Evolutionary conservation across 1,284 basidiomycete species (phyloP).

Genomic region (Meripilus lineatus): DNA sequence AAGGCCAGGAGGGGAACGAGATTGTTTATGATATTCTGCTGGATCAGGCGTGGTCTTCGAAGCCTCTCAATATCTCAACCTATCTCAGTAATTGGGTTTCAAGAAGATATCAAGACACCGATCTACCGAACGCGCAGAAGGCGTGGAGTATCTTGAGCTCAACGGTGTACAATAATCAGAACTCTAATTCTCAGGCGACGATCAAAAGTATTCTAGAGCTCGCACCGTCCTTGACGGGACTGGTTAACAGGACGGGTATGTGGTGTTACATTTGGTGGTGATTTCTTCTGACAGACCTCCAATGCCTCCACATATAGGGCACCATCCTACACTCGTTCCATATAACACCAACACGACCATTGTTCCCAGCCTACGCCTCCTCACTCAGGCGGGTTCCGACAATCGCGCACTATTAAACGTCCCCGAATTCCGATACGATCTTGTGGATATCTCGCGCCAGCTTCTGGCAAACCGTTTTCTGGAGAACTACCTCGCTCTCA

Average conservation of each 20-base stretch:
- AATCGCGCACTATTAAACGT: slow-evolving; percentile 18
- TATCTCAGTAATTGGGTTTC: slow-evolving; percentile 33
- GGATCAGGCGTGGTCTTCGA: slow-evolving; percentile 37
- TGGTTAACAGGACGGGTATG: slow-evolving; percentile 26
- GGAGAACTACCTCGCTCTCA: slow-evolving; percentile 28
- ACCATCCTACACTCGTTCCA: slow-evolving; percentile 31
- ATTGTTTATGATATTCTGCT: slow-evolving; percentile 39
- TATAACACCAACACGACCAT: slow-evolving; percentile 36
- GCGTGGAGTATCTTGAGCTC: slow-evolving; percentile 36
- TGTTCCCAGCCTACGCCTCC: slow-evolving; percentile 30
- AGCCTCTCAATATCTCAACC: slow-evolving; percentile 24
- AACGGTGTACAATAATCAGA: slow-evolving; percentile 36
- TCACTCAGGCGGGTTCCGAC: slow-evolving; percentile 26
- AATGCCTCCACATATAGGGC: slow-evolving; percentile 15
- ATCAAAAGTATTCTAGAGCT: slow-evolving; percentile 39
- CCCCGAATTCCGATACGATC: slow-evolving; percentile 36
- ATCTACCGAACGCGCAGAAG: slow-evolving; percentile 18
- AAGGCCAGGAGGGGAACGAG: slow-evolving; percentile 42
- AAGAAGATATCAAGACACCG: slow-evolving; percentile 30
- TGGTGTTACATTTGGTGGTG: background rate
- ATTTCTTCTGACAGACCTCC: background rate
- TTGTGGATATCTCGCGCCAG: slow-evolving; percentile 39
- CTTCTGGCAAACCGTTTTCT: slow-evolving; percentile 37
- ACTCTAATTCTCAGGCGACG: slow-evolving; percentile 30
- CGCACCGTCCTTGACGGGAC: slow-evolving; percentile 28